A percentile compares a stretch with the other conserved stretches of the same genome.
Conservation (phyloP, 208 protist genomes). For the Acanthamoeba lenticulata region DNA sequence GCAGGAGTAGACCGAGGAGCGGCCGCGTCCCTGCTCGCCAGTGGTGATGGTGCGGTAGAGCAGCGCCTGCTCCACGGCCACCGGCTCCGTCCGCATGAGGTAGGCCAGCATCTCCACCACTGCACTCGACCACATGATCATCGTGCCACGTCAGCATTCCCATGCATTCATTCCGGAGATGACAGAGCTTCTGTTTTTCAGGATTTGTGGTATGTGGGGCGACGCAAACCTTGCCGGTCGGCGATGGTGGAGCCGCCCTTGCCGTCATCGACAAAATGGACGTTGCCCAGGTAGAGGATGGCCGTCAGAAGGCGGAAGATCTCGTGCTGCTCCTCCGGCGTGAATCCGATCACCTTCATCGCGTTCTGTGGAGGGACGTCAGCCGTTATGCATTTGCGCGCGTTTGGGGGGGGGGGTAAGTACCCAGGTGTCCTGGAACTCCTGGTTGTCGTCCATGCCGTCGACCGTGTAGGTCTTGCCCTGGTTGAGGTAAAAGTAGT, state of each 20-base stretch:
- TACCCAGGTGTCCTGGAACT: conserved; percentile 79
- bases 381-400: not conserved
- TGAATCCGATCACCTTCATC: conserved; percentile 93
- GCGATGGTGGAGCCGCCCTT: conserved; percentile 70
- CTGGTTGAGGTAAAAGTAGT: conserved; percentile 83
- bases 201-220: conserved; percentile 2
- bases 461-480: conserved; percentile 88
- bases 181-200: not conserved
- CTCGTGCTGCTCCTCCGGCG: conserved; percentile 84
- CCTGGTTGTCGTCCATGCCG: conserved; percentile 90
- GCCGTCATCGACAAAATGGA: conserved; percentile 89
- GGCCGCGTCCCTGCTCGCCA: conserved; percentile 71
- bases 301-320: conserved; percentile 91
- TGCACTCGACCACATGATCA: not conserved
- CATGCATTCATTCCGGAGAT: no score
- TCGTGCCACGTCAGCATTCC: not conserved
- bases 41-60: conserved; percentile 78
- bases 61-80: conserved; percentile 70
- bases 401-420: not conserved
- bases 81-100: conserved; percentile 74
- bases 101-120: conserved; percentile 77
- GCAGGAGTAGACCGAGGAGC: conserved; percentile 72
- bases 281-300: conserved; percentile 95
- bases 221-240: conserved; percentile 66
- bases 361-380: conserved; percentile 79